These are phyloP conservation scores for Metschnikowia drakensbergensis DNA, from an alignment of 805 yeast genomes.

Conservation along the genomic window DNA sequence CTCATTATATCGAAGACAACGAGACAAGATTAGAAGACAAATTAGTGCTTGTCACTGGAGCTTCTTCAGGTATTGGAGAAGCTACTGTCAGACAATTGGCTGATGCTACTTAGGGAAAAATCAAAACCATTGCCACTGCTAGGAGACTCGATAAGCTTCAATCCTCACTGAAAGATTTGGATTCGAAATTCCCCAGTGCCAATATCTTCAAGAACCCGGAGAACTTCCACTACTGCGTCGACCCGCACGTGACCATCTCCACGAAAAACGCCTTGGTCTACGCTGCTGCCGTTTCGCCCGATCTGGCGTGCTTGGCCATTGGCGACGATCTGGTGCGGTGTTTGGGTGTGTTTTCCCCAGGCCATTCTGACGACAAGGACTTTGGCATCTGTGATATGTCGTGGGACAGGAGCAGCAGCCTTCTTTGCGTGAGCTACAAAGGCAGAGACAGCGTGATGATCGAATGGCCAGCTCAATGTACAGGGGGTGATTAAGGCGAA, in stretches of 20 bases:
- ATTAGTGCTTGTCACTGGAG: conserved; percentile 81
- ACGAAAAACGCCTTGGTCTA: conserved; percentile 55
- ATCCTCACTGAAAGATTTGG: conserved; percentile 46
- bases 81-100: conserved; percentile 91
- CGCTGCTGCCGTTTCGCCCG: conserved; percentile 49
- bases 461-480: no score
- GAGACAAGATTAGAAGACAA: conserved; percentile 64
- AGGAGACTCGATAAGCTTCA: conserved; percentile 65
- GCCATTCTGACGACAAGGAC: conserved; percentile 4
- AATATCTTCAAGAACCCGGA: conserved; percentile 26
- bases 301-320: conserved; percentile 48
- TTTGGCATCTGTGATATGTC: conserved; percentile 36
- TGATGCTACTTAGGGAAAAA: conserved; percentile 67
- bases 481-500: no score
- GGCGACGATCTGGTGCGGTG: conserved; percentile 52
- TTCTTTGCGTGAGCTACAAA: conserved; percentile 27
- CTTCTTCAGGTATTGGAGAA: conserved; percentile 95
- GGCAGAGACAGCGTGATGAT: conserved; percentile 25
- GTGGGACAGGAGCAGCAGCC: conserved; percentile 25
- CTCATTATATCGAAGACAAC: no score
- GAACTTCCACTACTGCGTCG: conserved; percentile 20
- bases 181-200: conserved; percentile 42
- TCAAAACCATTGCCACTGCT: conserved; percentile 72
- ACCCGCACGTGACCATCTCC: conserved; percentile 5
- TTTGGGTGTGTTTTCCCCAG: conserved; percentile 19